Conservation (phyloP, 1,284 basidiomycete genomes). For the Hemileia vastatrix region DNA sequence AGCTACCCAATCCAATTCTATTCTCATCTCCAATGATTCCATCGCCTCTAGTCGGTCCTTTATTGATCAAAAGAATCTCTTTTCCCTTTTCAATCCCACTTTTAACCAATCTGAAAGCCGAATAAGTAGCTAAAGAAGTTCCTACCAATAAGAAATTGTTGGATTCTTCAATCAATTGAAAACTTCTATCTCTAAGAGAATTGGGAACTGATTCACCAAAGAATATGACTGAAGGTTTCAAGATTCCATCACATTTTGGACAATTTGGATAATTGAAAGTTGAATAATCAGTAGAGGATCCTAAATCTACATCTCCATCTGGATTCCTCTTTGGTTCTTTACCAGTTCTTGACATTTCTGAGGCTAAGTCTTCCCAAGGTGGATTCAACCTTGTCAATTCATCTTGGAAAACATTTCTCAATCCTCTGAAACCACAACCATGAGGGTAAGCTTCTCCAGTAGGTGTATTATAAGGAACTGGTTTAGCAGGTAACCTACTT, state of each 20-base stretch:
- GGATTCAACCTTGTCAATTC: conserved; percentile 37
- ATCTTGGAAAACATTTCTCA: conserved; percentile 37
- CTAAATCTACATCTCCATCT: conserved; percentile 38
- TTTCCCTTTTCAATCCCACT: conserved; percentile 29
- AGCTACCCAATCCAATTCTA: conserved; percentile 37
- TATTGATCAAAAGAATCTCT: conserved; percentile 34
- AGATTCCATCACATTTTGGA: conserved; percentile 39
- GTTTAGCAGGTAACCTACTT: conserved; percentile 13
- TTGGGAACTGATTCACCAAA: conserved; percentile 42
- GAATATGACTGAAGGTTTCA: conserved; percentile 42
- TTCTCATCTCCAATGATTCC: conserved; percentile 24
- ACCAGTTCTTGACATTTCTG: conserved; percentile 29
- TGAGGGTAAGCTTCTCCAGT: conserved; percentile 29
- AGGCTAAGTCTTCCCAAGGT: conserved; percentile 35
- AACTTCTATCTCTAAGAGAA: conserved; percentile 29
- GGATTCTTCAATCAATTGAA: conserved; percentile 29
- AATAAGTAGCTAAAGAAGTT: conserved; percentile 41
- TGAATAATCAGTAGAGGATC: conserved; percentile 32
- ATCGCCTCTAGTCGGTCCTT: conserved; percentile 40
- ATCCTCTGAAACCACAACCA: conserved; percentile 35
- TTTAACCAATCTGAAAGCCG: conserved; percentile 39
- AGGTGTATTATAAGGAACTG: conserved; percentile 27
- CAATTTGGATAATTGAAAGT: conserved; percentile 39
- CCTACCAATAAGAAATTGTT: conserved; percentile 36
- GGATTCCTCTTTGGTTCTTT: conserved; percentile 40